Evolutionary conservation across 2,329 filamentous ascomycete species (phyloP).

Genomic region (Ophiostoma novo-ulmi): DNA sequence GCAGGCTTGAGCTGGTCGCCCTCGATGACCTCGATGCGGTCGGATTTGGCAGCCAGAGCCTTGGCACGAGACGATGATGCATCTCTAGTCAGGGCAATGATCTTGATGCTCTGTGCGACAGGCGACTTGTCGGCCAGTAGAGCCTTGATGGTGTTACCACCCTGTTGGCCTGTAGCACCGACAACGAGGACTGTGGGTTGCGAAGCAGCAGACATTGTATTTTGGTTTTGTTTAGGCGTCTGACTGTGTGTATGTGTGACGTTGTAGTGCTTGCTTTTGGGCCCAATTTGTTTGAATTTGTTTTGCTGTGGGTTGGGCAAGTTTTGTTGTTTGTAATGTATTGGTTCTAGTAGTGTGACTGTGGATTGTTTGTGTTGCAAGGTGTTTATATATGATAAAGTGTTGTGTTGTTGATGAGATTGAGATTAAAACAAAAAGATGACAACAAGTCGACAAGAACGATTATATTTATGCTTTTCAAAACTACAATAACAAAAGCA

Average conservation of each 20-base stretch:
- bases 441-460: not conserved
- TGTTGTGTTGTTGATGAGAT: not conserved
- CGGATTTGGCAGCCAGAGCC: not conserved
- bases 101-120: conserved; percentile 17
- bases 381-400: not conserved
- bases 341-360: too few species aligned
- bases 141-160: conserved; percentile 24
- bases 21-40: conserved; percentile 32
- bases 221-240: not conserved
- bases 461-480: not conserved
- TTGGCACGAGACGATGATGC: conserved; percentile 33
- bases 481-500: not conserved
- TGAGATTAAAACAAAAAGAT: not conserved
- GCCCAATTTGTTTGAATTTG: not conserved
- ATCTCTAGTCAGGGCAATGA: conserved; percentile 31
- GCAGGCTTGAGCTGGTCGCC: conserved; percentile 34
- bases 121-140: conserved; percentile 22
- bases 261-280: not conserved
- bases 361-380: not conserved
- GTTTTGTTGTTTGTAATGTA: not conserved
- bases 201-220: not conserved
- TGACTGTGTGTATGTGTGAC: not conserved
- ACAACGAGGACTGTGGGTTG: conserved; percentile 23
- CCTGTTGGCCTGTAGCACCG: conserved; percentile 28
- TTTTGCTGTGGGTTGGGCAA: not conserved